Conservation (phyloP, 2,329 filamentous ascomycete genomes). For the Cercospora beticola region DNA sequence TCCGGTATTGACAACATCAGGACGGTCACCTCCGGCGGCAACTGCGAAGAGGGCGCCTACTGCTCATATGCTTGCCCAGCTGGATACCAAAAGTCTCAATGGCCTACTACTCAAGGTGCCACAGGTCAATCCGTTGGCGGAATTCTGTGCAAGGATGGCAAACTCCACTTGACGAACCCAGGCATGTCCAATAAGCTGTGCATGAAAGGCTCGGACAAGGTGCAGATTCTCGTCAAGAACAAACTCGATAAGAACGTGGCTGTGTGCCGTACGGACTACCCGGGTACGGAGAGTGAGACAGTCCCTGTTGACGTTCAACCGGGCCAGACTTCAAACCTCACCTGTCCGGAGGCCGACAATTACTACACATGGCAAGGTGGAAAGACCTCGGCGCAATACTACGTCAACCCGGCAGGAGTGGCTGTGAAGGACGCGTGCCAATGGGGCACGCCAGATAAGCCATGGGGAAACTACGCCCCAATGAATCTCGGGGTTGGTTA, state of each 20-base stretch:
- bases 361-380: conserved; percentile 79
- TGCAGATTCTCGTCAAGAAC: conserved; percentile 70
- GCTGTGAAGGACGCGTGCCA: conserved; percentile 67
- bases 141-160: conserved; percentile 74
- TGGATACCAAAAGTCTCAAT: conserved; percentile 91
- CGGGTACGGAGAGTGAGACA: conserved; percentile 84
- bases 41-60: conserved; percentile 64
- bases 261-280: conserved; percentile 95
- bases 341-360: conserved; percentile 67
- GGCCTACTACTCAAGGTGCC: conserved; percentile 73
- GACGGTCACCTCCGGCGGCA: conserved; percentile 65
- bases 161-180: conserved; percentile 73
- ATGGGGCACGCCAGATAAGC: conserved; percentile 65
- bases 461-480: conserved; percentile 80
- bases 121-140: conserved; percentile 87
- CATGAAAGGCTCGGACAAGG: conserved; percentile 65
- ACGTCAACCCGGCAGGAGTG: conserved; percentile 82
- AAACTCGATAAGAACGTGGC: conserved; percentile 64
- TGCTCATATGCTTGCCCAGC: conserved; percentile 93
- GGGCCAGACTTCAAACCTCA: conserved; percentile 62
- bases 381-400: conserved; percentile 89
- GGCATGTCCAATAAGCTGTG: conserved; percentile 69
- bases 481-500: conserved; percentile 80
- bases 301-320: conserved; percentile 67
- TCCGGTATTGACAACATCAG: conserved; percentile 55